A percentile compares a stretch with the other conserved stretches of the same genome.
These are phyloP conservation scores for Hypomontagnella monticulosa DNA, from an alignment of 495 filamentous ascomycete species.

Conservation along the genomic window DNA sequence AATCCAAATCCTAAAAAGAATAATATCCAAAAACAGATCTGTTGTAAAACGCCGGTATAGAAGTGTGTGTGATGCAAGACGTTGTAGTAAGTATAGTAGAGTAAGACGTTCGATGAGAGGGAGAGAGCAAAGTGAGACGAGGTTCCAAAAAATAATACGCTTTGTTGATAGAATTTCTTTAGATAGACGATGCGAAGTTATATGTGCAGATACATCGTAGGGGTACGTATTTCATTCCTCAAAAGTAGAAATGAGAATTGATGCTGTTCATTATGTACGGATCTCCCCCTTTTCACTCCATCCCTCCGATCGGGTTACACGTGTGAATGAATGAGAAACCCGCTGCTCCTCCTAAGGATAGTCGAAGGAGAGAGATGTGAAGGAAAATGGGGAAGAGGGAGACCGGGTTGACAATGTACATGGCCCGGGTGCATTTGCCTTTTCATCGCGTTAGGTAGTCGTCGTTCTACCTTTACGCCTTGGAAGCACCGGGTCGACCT, in stretches of 20 bases:
- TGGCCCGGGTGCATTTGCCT: conserved; percentile 26
- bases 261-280: conserved; percentile 17
- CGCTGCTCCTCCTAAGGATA: conserved; percentile 4
- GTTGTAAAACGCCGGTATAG: too few species aligned
- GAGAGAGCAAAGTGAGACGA: background rate
- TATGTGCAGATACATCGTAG: conserved; percentile 32
- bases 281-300: background rate
- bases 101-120: background rate
- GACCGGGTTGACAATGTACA: conserved; percentile 26
- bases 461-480: conserved; percentile 39
- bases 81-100: too few species aligned
- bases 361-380: conserved; percentile 4
- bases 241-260: conserved; percentile 34
- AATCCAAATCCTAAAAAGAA: too few species aligned
- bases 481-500: conserved; percentile 48
- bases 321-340: background rate
- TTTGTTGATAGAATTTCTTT: background rate
- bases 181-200: conserved; percentile 18
- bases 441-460: conserved; percentile 13
- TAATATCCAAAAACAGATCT: too few species aligned
- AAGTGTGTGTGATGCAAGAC: too few species aligned
- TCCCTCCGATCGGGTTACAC: background rate
- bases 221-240: conserved; percentile 36
- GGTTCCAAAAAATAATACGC: too few species aligned
- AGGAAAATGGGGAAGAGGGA: background rate